Evolutionary conservation across 2,329 filamentous ascomycete species (phyloP).

Genomic region (Colletotrichum liriopes): DNA sequence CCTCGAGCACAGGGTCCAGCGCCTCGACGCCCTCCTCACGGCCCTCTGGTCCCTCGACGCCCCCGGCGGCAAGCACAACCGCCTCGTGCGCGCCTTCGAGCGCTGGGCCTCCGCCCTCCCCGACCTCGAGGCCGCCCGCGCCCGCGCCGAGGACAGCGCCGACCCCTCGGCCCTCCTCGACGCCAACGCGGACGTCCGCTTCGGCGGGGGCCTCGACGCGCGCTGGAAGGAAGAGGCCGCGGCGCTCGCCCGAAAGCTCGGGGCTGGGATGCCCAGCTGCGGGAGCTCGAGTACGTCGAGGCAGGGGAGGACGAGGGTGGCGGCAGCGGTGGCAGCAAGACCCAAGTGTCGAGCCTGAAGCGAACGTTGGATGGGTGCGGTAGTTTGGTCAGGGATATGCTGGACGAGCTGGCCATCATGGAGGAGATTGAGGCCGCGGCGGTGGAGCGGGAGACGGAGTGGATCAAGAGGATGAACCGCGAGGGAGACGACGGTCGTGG

Average conservation of each 20-base stretch:
- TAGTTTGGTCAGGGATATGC: constrained; percentile 70
- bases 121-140: constrained; percentile 63
- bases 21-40: constrained; percentile 69
- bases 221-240: constrained; percentile 73
- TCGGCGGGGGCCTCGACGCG: constrained; percentile 70
- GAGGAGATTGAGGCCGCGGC: constrained; percentile 72
- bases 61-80: constrained; percentile 69
- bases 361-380: constrained; percentile 65
- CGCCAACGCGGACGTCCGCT: constrained; percentile 58
- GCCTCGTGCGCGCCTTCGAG: constrained; percentile 72
- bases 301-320: constrained; percentile 43
- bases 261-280: constrained; percentile 67
- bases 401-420: constrained; percentile 75
- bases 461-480: constrained; percentile 70
- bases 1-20: constrained; percentile 71
- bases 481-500: constrained; percentile 54
- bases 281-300: constrained; percentile 57
- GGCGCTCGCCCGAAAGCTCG: constrained; percentile 67
- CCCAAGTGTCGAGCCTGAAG: constrained; percentile 57
- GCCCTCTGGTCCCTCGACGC: constrained; percentile 73
- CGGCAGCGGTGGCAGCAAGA: constrained; percentile 42
- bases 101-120: constrained; percentile 68
- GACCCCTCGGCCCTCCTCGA: constrained; percentile 48
- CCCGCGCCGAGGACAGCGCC: constrained; percentile 53
- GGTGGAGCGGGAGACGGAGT: constrained; percentile 69